phyloP scores from a whole-genome alignment of 2,329 filamentous ascomycete genomes.

The Paraphaeosphaeria minitans region DNA sequence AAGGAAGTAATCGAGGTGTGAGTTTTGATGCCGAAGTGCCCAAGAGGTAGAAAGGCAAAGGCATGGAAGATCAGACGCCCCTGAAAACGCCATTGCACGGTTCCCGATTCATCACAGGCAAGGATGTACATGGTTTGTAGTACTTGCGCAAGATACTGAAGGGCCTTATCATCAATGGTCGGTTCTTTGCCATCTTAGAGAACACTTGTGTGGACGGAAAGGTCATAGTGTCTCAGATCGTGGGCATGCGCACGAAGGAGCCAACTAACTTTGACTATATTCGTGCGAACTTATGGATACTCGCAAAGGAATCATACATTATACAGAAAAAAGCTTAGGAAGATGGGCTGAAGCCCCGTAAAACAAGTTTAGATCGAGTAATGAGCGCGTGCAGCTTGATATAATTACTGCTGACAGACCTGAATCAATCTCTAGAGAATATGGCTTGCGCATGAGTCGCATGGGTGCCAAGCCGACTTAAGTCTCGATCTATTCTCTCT shows the following conservation, averaged over 20 bases:
- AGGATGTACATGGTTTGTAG: not conserved
- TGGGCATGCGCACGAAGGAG: not conserved
- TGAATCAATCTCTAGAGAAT: not conserved
- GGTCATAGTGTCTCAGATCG: not conserved
- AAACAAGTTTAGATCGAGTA: not conserved
- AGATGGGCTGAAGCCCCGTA: not conserved
- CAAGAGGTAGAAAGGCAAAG: not conserved
- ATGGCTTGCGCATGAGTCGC: not conserved
- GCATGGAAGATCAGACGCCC: not conserved
- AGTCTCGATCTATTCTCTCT: conserved; percentile 6
- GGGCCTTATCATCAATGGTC: not conserved
- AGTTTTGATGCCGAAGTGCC: not conserved
- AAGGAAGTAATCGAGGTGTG: not conserved
- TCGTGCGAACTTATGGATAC: not conserved
- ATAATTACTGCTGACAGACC: not conserved
- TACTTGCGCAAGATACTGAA: not conserved
- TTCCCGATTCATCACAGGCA: not conserved
- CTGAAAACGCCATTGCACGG: not conserved
- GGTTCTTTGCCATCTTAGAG: not conserved
- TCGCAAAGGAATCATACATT: not conserved
- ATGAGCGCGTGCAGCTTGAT: not conserved
- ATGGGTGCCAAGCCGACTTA: not conserved
- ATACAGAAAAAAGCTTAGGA: not conserved
- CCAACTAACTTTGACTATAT: not conserved
- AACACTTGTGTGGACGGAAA: not conserved